Percentiles rank a stretch among this genome's conserved stretches.
phyloP scores from a whole-genome alignment of 805 yeast genomes.

The Saccharomycopsis malanga region DNA sequence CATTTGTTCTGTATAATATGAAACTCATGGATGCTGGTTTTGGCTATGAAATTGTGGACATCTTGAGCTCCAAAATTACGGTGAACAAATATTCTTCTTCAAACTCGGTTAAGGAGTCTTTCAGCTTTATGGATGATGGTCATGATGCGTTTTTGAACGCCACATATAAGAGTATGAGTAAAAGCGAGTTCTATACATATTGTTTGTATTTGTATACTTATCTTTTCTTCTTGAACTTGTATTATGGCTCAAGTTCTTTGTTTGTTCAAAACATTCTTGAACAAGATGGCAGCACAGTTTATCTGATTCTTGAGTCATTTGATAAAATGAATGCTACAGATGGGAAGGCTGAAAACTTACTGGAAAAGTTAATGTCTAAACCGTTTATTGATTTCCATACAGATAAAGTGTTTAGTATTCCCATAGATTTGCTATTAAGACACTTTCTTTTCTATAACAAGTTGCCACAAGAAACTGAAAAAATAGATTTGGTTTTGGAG shows the following conservation, averaged over 20 bases:
- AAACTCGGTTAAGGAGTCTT: background rate
- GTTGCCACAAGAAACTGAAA: slow-evolving; percentile 68
- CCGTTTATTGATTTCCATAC: slow-evolving; percentile 4
- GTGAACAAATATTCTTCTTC: slow-evolving; percentile 4
- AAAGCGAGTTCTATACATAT: slow-evolving; percentile 16
- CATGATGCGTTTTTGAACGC: background rate
- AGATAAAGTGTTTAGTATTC: slow-evolving; percentile 25
- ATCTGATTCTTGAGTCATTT: background rate
- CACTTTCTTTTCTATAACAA: slow-evolving; percentile 50
- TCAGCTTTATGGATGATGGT: background rate
- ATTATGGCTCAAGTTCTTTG: slow-evolving; percentile 1
- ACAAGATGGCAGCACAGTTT: too few relatives aligned
- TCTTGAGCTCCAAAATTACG: slow-evolving; percentile 16
- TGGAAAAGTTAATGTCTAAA: background rate
- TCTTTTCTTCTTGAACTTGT: slow-evolving; percentile 16
- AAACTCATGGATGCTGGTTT: slow-evolving; percentile 16
- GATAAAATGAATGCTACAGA: background rate
- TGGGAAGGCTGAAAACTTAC: too few relatives aligned
- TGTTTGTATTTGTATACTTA: slow-evolving; percentile 17
- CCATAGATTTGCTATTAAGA: slow-evolving; percentile 60
- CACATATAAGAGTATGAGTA: background rate
- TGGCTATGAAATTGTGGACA: slow-evolving; percentile 17
- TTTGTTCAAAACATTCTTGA: background rate
- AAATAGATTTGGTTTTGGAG: slow-evolving; percentile 61
- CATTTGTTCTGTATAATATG: slow-evolving; percentile 6